These are phyloP conservation scores for Myxozyma geophila DNA, from an alignment of 805 yeast genomes.

Conservation along the genomic window DNA sequence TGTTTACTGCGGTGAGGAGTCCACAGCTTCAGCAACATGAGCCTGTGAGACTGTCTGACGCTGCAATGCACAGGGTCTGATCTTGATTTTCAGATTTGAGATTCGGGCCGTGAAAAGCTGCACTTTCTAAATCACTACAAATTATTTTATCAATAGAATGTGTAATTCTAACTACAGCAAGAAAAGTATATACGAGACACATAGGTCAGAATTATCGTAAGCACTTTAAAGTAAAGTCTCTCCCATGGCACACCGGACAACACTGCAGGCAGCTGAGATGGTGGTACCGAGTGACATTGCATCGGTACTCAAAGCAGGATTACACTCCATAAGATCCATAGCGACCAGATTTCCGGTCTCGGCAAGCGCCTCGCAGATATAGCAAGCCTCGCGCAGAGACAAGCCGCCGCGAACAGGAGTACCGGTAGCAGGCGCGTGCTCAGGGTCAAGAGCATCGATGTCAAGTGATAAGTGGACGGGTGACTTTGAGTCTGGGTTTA, in stretches of 20 bases:
- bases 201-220: too few relatives aligned
- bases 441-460: slow-evolving; percentile 96
- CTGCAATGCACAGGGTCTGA: too few relatives aligned
- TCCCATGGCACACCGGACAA: slow-evolving; percentile 93
- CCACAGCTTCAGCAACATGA: too few relatives aligned
- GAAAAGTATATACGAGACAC: too few relatives aligned
- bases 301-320: slow-evolving; percentile 82
- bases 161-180: too few relatives aligned
- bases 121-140: too few relatives aligned
- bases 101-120: too few relatives aligned
- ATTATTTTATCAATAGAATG: too few relatives aligned
- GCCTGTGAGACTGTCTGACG: too few relatives aligned
- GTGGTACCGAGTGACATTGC: slow-evolving; percentile 81
- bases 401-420: slow-evolving; percentile 97
- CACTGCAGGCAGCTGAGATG: slow-evolving; percentile 84
- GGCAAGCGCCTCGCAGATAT: slow-evolving; percentile 88
- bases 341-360: slow-evolving; percentile 86
- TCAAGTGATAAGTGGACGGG: slow-evolving; percentile 94
- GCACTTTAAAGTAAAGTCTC: slow-evolving; percentile 68
- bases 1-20: too few relatives aligned
- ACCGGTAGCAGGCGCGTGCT: slow-evolving; percentile 94
- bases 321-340: slow-evolving; percentile 90
- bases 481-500: slow-evolving; percentile 70
- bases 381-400: slow-evolving; percentile 91
- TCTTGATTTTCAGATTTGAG: too few relatives aligned